Percentiles rank a stretch among this genome's conserved stretches.
Conservation (phyloP, 2,329 filamentous ascomycete species). For the Emericellopsis atlantica region DNA sequence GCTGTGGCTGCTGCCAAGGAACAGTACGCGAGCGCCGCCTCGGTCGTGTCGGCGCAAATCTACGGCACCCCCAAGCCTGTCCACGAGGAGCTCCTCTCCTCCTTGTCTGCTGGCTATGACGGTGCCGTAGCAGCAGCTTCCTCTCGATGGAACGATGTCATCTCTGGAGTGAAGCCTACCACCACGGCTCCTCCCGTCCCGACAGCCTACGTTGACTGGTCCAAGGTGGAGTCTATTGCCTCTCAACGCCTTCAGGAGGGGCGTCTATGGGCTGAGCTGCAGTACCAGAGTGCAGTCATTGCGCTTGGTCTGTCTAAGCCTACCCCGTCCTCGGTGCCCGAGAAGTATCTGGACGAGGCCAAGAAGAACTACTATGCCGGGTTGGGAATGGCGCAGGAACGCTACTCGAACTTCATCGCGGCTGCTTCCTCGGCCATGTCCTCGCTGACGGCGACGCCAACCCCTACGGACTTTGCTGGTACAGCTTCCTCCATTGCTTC, state of each 20-base stretch:
- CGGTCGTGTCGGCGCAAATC: slow-evolving; percentile 53
- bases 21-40: slow-evolving; percentile 56
- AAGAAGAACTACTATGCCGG: slow-evolving; percentile 63
- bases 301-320: slow-evolving; percentile 51
- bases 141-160: slow-evolving; percentile 39
- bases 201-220: slow-evolving; percentile 29
- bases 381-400: slow-evolving; percentile 64
- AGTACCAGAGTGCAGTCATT: slow-evolving; percentile 56
- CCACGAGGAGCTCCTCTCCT: slow-evolving; percentile 56
- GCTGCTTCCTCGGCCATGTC: slow-evolving; percentile 60
- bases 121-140: slow-evolving; percentile 51
- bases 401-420: slow-evolving; percentile 63
- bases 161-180: slow-evolving; percentile 35
- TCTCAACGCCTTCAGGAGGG: slow-evolving; percentile 58
- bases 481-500: slow-evolving; percentile 37
- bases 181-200: slow-evolving; percentile 27
- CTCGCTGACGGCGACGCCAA: slow-evolving; percentile 44
- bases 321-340: slow-evolving; percentile 32
- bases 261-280: slow-evolving; percentile 56
- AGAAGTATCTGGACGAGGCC: slow-evolving; percentile 48
- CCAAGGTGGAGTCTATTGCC: slow-evolving; percentile 49
- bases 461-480: slow-evolving; percentile 35
- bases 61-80: slow-evolving; percentile 57
- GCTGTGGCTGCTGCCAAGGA: slow-evolving; percentile 55
- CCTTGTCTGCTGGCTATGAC: slow-evolving; percentile 56